Conservation (phyloP, 116 monocot species). For the Dioscorea cayenensis region DNA sequence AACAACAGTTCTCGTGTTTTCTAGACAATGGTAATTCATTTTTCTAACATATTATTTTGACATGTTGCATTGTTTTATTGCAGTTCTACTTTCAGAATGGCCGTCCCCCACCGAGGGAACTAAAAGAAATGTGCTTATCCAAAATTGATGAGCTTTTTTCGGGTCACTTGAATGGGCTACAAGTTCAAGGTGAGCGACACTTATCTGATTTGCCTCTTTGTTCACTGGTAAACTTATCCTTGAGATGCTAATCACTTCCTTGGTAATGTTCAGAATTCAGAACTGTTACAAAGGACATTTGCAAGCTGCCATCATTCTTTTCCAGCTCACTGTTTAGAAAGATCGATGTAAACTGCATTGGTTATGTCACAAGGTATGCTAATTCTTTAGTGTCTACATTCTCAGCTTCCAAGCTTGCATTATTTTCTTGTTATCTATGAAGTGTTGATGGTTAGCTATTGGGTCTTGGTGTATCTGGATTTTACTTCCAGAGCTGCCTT, state of each 20-base stretch:
- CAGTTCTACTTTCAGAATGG: constrained; percentile 98
- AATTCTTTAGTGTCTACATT: background rate
- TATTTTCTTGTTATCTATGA: background rate
- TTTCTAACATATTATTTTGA: background rate
- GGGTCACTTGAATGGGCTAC: constrained; percentile 58
- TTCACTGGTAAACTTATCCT: background rate
- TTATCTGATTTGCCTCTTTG: background rate
- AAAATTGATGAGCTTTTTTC: constrained; percentile 69
- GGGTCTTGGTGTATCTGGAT: background rate
- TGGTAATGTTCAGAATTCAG: constrained; percentile 47
- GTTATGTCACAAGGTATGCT: constrained; percentile 64
- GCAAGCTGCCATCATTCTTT: constrained; percentile 91
- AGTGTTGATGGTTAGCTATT: background rate
- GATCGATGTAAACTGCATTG: constrained; percentile 54
- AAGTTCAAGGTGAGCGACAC: constrained; percentile 42
- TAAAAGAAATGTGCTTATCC: constrained; percentile 68
- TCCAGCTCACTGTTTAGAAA: constrained; percentile 72
- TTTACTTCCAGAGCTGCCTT: background rate
- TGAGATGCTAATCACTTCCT: background rate
- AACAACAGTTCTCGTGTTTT: no score
- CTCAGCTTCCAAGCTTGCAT: background rate
- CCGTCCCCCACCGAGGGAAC: constrained; percentile 56
- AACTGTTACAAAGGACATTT: constrained; percentile 75
- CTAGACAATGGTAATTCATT: no score
- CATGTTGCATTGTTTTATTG: background rate